Base-by-base conservation (phyloP, 2,329 filamentous ascomycete species). In the Geosmithia putterillii region DNA sequence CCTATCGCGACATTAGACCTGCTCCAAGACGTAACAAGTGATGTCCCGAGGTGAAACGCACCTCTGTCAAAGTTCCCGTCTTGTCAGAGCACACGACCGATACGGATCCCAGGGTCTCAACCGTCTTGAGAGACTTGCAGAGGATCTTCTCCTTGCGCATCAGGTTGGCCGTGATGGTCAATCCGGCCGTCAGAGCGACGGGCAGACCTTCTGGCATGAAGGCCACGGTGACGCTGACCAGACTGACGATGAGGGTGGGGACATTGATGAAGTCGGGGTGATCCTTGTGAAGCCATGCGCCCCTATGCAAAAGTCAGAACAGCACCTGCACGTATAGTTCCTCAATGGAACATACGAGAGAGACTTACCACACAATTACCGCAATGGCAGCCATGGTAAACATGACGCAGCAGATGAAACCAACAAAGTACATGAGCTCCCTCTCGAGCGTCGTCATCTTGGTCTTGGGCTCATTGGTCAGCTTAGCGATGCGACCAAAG, bases 121-220 rank as follows among this genome's bases (percentile, higher is more conserved):
- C 82, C 0, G 83, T 87, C 61, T 85, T 85, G 40, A 89, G 67
- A 0, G 80, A 85, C 62, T 88, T 88, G 75, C 83, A 87, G 8
- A 88, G 70, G 38, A 88, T 79, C 54, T 83, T 82, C 58, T 87
- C 81, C 61, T 81, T 79, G 48, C 71, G 71, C 84, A 89, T 87
- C 51, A 84, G 71, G 49, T 82, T 84, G 18, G 84, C 83, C 1
- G 77, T 81, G 46, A 89, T 88, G 0, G 83, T 87, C 49, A 89
- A 66, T 17, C 78, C 82, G 1, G 79, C 76, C 0, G 81, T 82
- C 32, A 86, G 62, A 1, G 81, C 81, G 42, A 86, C 80, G 0
- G 82, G 81, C 0, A 86, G 64, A 6, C 82, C 81, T 59, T 87
- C 83, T 0, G 84, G 83, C 14, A 88, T 84, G 55, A 86, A 86